phyloP scores from a whole-genome alignment of 2,329 filamentous ascomycete species.

The Fonsecaea pugnacius region DNA sequence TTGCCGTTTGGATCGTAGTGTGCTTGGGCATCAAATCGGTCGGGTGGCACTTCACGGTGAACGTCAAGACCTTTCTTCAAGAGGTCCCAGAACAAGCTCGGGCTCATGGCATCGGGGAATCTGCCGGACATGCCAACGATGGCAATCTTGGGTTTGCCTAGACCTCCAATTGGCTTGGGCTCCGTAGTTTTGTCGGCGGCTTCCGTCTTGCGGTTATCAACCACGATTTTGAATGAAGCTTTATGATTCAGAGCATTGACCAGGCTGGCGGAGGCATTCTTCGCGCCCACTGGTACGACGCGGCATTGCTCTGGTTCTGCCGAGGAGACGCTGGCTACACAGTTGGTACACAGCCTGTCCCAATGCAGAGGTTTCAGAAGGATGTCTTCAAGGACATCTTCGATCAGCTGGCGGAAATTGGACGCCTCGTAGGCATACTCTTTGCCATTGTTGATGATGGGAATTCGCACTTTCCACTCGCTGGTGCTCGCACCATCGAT shows the following conservation, averaged over 20 bases:
- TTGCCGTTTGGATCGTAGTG: constrained; percentile 45
- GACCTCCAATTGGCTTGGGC: not conserved
- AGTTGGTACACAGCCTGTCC: constrained; percentile 32
- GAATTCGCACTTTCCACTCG: not conserved
- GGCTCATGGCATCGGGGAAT: constrained; percentile 55
- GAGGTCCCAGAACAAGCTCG: constrained; percentile 44
- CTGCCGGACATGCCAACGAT: constrained; percentile 79
- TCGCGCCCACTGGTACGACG: not conserved
- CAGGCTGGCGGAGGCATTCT: constrained; percentile 5
- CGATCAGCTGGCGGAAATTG: constrained; percentile 27
- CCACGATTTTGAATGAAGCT: constrained; percentile 5
- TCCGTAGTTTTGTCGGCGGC: not conserved
- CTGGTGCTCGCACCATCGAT: not conserved
- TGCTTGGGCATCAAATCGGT: constrained; percentile 43
- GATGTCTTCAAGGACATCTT: constrained; percentile 35
- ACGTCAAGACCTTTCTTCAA: constrained; percentile 43
- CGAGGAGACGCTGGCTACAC: constrained; percentile 6
- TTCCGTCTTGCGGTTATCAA: not conserved
- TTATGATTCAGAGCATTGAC: constrained; percentile 8
- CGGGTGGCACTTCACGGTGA: constrained; percentile 38
- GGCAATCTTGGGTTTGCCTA: constrained; percentile 48
- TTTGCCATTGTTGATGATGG: constrained; percentile 6
- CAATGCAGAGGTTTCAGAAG: constrained; percentile 35
- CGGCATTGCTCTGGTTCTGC: constrained; percentile 5
- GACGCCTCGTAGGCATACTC: constrained; percentile 3